These are phyloP conservation scores for Alternaria sp. DNA, from an alignment of 2,329 filamentous ascomycete genomes.

Conservation along the genomic window DNA sequence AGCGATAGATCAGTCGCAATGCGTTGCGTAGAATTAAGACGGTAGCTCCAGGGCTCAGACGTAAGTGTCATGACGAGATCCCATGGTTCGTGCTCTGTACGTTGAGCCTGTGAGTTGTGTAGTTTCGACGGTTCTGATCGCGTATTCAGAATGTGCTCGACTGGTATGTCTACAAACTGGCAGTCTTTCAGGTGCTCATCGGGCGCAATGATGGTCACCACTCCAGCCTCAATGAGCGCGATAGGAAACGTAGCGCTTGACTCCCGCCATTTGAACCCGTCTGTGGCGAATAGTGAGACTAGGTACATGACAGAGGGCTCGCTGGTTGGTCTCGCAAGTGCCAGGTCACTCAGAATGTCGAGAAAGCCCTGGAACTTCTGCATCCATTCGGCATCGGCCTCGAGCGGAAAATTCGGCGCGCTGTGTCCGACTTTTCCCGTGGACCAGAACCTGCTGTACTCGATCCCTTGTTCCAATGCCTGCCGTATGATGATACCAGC, in stretches of 20 bases:
- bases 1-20: conserved; percentile 28
- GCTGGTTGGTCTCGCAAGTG: conserved; percentile 10
- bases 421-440: conserved; percentile 29
- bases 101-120: conserved; percentile 28
- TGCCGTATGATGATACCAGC: conserved; percentile 40
- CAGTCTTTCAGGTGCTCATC: conserved; percentile 19
- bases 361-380: conserved; percentile 35
- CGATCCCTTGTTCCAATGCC: conserved; percentile 27
- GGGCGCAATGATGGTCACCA: conserved; percentile 31
- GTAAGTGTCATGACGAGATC: conserved; percentile 25
- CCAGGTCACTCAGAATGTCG: conserved; percentile 27
- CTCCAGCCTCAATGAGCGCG: conserved; percentile 23
- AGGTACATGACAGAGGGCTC: conserved; percentile 30
- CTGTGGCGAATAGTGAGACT: conserved; percentile 25
- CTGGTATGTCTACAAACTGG: conserved; percentile 38
- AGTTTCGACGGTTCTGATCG: conserved; percentile 17
- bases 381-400: conserved; percentile 31
- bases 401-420: conserved; percentile 30
- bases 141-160: conserved; percentile 24
- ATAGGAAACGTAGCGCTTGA: conserved; percentile 14
- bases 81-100: conserved; percentile 25
- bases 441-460: conserved; percentile 36
- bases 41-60: conserved; percentile 26
- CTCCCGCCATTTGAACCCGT: conserved; percentile 30
- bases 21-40: conserved; percentile 26